phyloP scores from a whole-genome alignment of 371 early-diverging fungal species.

The Rhizopus microsporus region DNA sequence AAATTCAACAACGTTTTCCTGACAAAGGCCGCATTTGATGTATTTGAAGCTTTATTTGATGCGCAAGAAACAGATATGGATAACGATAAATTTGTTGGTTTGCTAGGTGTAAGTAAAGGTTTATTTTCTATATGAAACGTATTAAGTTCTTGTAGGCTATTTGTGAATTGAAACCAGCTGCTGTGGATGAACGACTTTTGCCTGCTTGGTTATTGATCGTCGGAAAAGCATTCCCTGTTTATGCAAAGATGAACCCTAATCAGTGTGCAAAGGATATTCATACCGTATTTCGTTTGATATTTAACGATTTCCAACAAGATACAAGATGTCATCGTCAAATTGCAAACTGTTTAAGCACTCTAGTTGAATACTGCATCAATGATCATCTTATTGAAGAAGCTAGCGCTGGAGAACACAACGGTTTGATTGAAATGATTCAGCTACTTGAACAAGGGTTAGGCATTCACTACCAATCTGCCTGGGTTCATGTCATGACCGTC shows the following conservation, averaged over 20 bases:
- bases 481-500: conserved; percentile 80
- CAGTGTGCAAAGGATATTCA: conserved; percentile 60
- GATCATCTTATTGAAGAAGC: conserved; percentile 66
- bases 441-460: conserved; percentile 64
- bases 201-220: conserved; percentile 89
- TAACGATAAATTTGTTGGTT: conserved; percentile 56
- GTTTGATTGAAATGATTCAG: conserved; percentile 53
- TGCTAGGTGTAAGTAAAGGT: conserved; percentile 37
- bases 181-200: conserved; percentile 77
- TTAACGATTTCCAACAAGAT: conserved; percentile 74
- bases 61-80: conserved; percentile 57
- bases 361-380: conserved; percentile 72
- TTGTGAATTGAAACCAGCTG: conserved; percentile 80
- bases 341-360: conserved; percentile 66
- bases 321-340: conserved; percentile 54
- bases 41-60: conserved; percentile 69
- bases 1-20: conserved; percentile 82
- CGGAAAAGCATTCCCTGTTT: conserved; percentile 69
- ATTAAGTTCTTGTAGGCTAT: conserved; percentile 52
- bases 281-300: conserved; percentile 70
- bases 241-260: conserved; percentile 53
- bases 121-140: conserved; percentile 20
- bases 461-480: conserved; percentile 78
- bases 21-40: conserved; percentile 83
- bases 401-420: conserved; percentile 35